Base-by-base conservation (phyloP, 1,284 basidiomycete species). In the Naganishia liquefaciens region DNA sequence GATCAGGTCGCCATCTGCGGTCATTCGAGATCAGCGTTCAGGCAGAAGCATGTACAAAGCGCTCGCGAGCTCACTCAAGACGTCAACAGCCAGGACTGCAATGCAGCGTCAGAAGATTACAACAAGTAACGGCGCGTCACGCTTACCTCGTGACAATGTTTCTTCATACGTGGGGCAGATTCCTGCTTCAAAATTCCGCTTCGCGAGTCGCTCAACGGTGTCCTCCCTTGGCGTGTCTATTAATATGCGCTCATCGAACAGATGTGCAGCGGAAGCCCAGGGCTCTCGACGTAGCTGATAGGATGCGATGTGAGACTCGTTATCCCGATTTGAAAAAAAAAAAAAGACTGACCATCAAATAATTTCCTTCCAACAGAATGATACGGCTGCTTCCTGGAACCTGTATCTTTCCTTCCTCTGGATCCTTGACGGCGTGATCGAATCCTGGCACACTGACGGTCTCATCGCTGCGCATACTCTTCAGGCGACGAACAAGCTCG, bases 351-450 rank as follows among this genome's bases (percentile, higher is more conserved):
- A 40, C 57, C 30, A 60, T 9, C 0, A 60, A 21, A 25, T 60
- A 60, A 33, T 60, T 60, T 10, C 65, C 65, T 51, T 67, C 65
- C 11, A 67, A 17, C 23, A 67, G 54, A 9, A 67, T 40, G 17
- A 67, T 63, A 51, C 49, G 40, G 23, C 52, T 50, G 19, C 63
- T 46, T 7, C 62, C 54, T 15, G n/a, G 19, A 5, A 67, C 52
- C 15, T 37, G 17, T 39, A 67, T 33, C n/a, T 57, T 51, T 17
- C 52, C 52, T 40, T 53, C 47, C 19, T 63, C 61, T 2, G 65
- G 65, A 23, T 67, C 65, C n/a, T 64, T 67, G 40, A 63, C 40
- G n/a, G 65, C 54, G 49, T 67, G 65, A n/a, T 54, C 50, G 42
- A 67, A 63, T 2, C 54, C 49, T 17, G 65, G 65, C 11, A 62